Evolutionary conservation across 441 rosid species (phyloP).

Genomic region (Mallotus japonicus): DNA sequence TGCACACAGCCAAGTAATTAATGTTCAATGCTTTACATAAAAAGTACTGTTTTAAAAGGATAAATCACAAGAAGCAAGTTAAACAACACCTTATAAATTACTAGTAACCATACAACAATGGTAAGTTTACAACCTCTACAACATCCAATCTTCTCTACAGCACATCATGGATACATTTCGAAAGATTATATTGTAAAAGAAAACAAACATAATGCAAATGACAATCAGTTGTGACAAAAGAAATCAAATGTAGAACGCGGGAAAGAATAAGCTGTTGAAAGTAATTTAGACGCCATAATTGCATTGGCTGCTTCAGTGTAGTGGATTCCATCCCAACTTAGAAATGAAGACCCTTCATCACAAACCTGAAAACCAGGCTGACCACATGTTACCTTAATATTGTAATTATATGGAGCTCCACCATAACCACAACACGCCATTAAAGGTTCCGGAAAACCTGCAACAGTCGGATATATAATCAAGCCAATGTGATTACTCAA

Average conservation of each 20-base stretch:
- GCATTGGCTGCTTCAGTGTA: constrained; percentile 74
- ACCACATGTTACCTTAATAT: constrained; percentile 60
- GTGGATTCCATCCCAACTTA: constrained; percentile 85
- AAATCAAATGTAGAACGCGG: constrained; percentile 50
- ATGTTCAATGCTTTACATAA: too few relatives aligned
- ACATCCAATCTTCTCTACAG: not conserved
- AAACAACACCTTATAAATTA: not conserved
- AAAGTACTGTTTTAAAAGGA: too few relatives aligned
- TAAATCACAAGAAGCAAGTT: not conserved
- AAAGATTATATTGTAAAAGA: not conserved
- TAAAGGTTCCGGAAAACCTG: constrained; percentile 68
- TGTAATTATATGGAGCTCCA: constrained; percentile 79
- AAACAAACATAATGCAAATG: not conserved
- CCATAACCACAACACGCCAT: constrained; percentile 86
- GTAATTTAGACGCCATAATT: constrained; percentile 54
- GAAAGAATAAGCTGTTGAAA: constrained; percentile 56
- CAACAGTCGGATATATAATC: not conserved
- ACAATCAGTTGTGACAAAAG: constrained; percentile 44
- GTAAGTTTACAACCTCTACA: not conserved
- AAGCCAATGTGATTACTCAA: not conserved
- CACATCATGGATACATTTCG: not conserved
- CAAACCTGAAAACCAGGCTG: constrained; percentile 47
- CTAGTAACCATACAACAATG: not conserved
- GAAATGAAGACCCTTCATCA: constrained; percentile 39
- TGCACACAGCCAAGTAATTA: too few relatives aligned